Base-by-base conservation (phyloP, 1,284 basidiomycete genomes). In the Heterobasidion irregulare region DNA sequence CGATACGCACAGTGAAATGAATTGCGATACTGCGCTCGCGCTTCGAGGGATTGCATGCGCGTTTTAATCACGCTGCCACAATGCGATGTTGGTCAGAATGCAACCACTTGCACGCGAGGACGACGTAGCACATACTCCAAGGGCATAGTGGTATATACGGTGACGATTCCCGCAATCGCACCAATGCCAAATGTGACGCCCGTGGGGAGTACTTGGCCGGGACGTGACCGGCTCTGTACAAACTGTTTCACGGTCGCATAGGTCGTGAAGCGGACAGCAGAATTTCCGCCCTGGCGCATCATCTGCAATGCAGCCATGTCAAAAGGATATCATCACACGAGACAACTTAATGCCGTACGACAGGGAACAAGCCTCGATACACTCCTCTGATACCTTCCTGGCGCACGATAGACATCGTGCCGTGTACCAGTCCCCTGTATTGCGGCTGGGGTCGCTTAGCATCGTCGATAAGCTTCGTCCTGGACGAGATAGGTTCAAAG, bases 401-500 rank as follows among this genome's bases (percentile, higher is more conserved):
- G 44, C 79, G 76, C 18, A 98, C 78, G 57, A 98, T 98, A 16
- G 81, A 78, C 10, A 75, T 68, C 0, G 94, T 92, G 18, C 95
- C 97, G 61, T 97, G 92, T 6, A 93, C 65, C 33, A 98, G 75
- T n/a, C 95, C 94, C 46, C 83, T 83, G 70, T 92, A 98, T 64
- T 86, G 83, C 2, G 95, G 95, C 59, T 83, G 78, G 0, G 88
- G 79, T 18, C 86, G 82, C 68, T 94, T 93, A 5, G 92, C 85
- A 64, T 98, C 96, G 66, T 96, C 94, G 60, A 99, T 96, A 59
- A 98, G 83, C 68, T 98, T 98, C n/a, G 96, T 99, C 68, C 94
- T 97, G 60, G n/a, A 33, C 8, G 57, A 36, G 47, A 47, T 19
- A 47, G 26, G 18, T 8, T 15, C 34, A 43, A 26, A 38, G 15